Base-by-base conservation (phyloP, 2,329 filamentous ascomycete species). In the Coccinonectria pachysandricola region DNA sequence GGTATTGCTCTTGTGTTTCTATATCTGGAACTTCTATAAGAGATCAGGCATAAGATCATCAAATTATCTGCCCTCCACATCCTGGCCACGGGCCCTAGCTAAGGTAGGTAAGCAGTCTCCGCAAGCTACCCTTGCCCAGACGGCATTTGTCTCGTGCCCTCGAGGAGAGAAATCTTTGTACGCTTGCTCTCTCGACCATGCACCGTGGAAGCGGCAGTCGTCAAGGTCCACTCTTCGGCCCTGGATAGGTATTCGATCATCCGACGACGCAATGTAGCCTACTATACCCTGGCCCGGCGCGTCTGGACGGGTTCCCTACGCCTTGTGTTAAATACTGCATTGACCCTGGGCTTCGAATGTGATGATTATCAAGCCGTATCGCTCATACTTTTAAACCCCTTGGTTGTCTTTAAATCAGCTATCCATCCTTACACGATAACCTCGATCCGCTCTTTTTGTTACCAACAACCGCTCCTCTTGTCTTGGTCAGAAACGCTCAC, bases 51-150 rank as follows among this genome's bases (percentile, higher is more conserved):
- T 70, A 68, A 69, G 62, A 68, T 66, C 59, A 54, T 57, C 65
- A 65, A 68, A 65, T 69, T 69, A 68, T 68, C 63, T 61, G 57
- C 60, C 56, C 58, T 62, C 59, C 58, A 57, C 52, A 54, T 57
- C 37, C 43, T 43, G 35, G 35, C 32, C 26, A 33, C 43, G 40
- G 35, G 35, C 32, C 26, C 43, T 42, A 34, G 35, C 32, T 25
- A 33, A 31, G 34, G 32, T 32, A 39, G 39, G 40, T 57, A 53
- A 57, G 47, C 58, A 59, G 41, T 45, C 42, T 45, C 45, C 38
- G 41, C 34, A 46, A 29, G 40, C 35, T 30, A 42, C 38, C 39
- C 33, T 27, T 24, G 22, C 39, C 42, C 38, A 41, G 33, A 33
- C 28, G 36, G 41, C 40, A 35, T n/a, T n/a, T n/a, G n/a, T n/a